Evolutionary conservation across 139 green algal genomes (phyloP).

Genomic region (Chlorella sp.): DNA sequence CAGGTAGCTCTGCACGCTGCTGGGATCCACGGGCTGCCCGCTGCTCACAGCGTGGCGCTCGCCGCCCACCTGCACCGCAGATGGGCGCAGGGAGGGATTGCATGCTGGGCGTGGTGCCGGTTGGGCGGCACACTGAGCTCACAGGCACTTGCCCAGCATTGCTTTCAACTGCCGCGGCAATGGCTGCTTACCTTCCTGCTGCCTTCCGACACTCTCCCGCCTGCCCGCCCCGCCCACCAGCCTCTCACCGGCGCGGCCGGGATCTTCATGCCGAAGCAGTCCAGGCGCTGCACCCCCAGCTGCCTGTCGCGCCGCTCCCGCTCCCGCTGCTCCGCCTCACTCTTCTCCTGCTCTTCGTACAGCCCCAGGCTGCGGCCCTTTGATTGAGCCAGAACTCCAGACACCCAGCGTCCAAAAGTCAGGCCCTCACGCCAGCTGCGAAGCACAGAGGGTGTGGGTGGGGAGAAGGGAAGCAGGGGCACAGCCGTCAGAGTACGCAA

Average conservation of each 20-base stretch:
- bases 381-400: constrained; percentile 46
- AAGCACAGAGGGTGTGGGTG: no score
- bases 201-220: no score
- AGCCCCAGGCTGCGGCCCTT: constrained; percentile 53
- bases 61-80: neutral
- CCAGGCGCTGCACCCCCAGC: constrained; percentile 33
- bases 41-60: constrained; percentile 8
- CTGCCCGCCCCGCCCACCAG: no score
- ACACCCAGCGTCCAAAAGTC: constrained; percentile 54
- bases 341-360: constrained; percentile 42
- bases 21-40: constrained; percentile 37
- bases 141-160: no score
- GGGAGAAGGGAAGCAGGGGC: no score
- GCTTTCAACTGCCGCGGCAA: no score
- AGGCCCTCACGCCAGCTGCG: constrained; percentile 42
- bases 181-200: no score
- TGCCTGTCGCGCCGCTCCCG: constrained; percentile 16
- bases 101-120: no score
- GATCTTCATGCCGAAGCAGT: constrained; percentile 51
- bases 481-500: no score
- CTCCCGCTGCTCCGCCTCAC: constrained; percentile 3
- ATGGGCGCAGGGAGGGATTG: neutral
- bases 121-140: no score
- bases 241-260: neutral
- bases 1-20: constrained; percentile 40